These are phyloP conservation scores for Leersia perrieri DNA, from an alignment of 176 grass and related monocot genomes.

Conservation along the genomic window DNA sequence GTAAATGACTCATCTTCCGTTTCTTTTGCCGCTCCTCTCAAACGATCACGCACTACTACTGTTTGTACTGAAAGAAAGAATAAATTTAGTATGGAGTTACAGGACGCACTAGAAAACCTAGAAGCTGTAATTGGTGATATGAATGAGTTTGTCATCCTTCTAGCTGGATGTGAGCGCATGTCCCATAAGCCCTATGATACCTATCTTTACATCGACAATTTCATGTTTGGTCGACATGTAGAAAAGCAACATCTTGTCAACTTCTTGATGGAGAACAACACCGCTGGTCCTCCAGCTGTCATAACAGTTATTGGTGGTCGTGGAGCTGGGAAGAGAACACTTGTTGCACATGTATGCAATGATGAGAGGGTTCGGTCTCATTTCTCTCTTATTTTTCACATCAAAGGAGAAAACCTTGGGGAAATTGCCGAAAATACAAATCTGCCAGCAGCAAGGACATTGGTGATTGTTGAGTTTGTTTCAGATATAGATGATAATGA, in stretches of 20 bases:
- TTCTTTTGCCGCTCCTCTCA: background rate
- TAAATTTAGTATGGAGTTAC: background rate
- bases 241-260: constrained; percentile 3
- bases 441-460: background rate
- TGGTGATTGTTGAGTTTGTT: constrained; percentile 2
- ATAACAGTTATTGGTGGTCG: background rate
- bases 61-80: background rate
- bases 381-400: background rate
- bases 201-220: constrained; percentile 4
- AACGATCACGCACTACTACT: background rate
- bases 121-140: background rate
- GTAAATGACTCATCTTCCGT: background rate
- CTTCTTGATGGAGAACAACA: background rate
- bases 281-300: background rate
- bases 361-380: background rate
- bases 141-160: background rate
- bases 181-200: background rate
- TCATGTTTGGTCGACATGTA: constrained; percentile 16
- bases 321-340: constrained; percentile 17
- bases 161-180: background rate
- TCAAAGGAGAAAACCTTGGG: background rate
- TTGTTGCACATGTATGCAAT: background rate
- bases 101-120: background rate
- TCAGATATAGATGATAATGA: background rate
- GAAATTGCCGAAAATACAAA: background rate